Conservation (phyloP, 1,139 yeast species). For the Saccharomyces hybrid region DNA sequence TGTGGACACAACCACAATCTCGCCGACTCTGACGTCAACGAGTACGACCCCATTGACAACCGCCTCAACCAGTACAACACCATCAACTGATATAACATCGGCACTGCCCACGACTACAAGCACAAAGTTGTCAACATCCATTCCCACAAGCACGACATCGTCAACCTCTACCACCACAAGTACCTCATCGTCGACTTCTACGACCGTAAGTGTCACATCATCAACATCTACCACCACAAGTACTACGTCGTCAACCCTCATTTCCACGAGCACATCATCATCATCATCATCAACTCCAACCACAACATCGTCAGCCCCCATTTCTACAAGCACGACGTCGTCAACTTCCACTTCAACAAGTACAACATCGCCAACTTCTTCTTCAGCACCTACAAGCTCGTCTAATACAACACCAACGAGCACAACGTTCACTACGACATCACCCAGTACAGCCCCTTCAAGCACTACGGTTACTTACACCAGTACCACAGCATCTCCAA, state of each 20-base stretch:
- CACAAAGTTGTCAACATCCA: slow-evolving; percentile 1
- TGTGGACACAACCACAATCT: slow-evolving; percentile 5
- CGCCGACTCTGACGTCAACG: not conserved
- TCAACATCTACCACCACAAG: not conserved
- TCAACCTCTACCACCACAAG: not conserved
- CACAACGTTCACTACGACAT: slow-evolving; percentile 2
- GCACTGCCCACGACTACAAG: not conserved
- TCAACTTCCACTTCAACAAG: slow-evolving; percentile 4
- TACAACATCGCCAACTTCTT: not conserved
- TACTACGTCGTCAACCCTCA: not conserved
- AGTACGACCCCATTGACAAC: not conserved
- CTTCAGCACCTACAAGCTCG: slow-evolving; percentile 6
- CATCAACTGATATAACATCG: not conserved
- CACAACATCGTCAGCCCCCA: slow-evolving; percentile 1
- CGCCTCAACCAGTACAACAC: not conserved
- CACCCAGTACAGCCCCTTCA: not conserved
- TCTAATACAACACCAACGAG: slow-evolving; percentile 2
- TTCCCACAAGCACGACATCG: not conserved
- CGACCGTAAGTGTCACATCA: not conserved
- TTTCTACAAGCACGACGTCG: slow-evolving; percentile 3
- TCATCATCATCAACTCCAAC: slow-evolving; percentile 3
- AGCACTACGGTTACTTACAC: not conserved
- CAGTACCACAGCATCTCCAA: slow-evolving; percentile 3
- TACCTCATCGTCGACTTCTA: not conserved
- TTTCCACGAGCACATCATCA: not conserved